These are phyloP conservation scores for Falciphora oryzae DNA, from an alignment of 2,329 filamentous ascomycete genomes.

Conservation along the genomic window DNA sequence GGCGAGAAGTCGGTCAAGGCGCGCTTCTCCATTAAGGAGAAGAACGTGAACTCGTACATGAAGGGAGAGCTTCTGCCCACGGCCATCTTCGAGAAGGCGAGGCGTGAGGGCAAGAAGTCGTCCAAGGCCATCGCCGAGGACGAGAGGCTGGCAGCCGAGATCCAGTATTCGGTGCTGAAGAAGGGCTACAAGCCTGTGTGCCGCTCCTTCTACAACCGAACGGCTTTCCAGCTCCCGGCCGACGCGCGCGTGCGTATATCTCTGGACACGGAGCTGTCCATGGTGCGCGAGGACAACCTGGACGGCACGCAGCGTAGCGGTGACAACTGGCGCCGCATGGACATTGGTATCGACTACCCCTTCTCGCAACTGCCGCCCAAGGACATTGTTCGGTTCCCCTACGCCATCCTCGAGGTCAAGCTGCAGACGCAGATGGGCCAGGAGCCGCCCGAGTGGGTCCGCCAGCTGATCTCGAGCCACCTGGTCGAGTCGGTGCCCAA, in stretches of 20 bases:
- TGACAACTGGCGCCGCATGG: constrained; percentile 92
- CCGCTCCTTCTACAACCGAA: constrained; percentile 95
- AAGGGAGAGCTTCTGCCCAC: constrained; percentile 77
- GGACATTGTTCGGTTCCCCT: constrained; percentile 88
- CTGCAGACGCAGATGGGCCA: constrained; percentile 93
- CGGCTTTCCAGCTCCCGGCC: constrained; percentile 93
- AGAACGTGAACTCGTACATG: constrained; percentile 91
- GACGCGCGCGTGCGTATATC: constrained; percentile 96
- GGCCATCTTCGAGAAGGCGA: constrained; percentile 91
- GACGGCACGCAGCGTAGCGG: constrained; percentile 72
- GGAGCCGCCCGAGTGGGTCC: constrained; percentile 93
- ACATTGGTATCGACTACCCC: constrained; percentile 94
- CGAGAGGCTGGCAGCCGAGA: constrained; percentile 81
- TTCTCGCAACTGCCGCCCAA: constrained; percentile 82
- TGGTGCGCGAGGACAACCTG: constrained; percentile 92
- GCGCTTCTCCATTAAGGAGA: constrained; percentile 91
- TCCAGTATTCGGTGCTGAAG: constrained; percentile 89
- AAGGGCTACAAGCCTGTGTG: constrained; percentile 84
- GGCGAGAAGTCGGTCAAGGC: constrained; percentile 99
- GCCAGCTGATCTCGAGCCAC: constrained; percentile 86
- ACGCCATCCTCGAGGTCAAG: constrained; percentile 95
- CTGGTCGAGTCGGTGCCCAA: constrained; percentile 98
- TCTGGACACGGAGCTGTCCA: constrained; percentile 90
- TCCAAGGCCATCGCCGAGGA: constrained; percentile 87
- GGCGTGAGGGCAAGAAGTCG: constrained; percentile 90